A percentile compares a stretch with the other conserved stretches of the same genome.
phyloP scores from a whole-genome alignment of 306 rosid genomes.

The Glycyrrhiza uralensis region DNA sequence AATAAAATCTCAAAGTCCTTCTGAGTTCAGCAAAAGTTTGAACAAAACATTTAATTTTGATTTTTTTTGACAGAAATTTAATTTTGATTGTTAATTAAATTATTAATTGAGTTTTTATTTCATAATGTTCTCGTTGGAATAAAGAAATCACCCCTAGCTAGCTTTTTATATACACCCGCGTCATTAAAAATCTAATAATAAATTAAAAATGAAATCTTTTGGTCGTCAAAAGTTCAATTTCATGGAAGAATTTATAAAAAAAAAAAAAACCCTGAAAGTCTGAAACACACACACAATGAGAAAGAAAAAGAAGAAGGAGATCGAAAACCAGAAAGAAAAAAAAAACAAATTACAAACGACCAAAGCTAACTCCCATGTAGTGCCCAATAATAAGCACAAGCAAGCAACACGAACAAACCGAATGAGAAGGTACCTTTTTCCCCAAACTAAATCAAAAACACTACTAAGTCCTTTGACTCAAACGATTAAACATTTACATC shows the following conservation, averaged over 20 bases:
- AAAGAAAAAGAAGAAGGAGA: background rate
- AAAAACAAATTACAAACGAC: no score
- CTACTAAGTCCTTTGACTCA: background rate
- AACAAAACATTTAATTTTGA: no score
- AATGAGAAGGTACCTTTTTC: background rate
- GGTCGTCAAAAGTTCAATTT: background rate
- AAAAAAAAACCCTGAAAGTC: background rate
- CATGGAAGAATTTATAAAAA: background rate
- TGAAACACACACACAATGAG: background rate
- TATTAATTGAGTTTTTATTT: no score
- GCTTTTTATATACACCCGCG: background rate
- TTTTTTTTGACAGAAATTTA: no score
- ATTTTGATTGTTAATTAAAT: no score
- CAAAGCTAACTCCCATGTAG: no score
- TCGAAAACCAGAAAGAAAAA: background rate
- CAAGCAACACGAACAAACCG: background rate
- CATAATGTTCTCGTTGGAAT: background rate
- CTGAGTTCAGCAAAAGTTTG: no score
- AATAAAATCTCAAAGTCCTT: no score
- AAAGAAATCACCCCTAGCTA: background rate
- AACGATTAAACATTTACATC: background rate
- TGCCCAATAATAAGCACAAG: no score
- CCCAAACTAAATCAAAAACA: background rate
- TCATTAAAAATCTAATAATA: background rate
- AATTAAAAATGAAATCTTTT: background rate